Evolutionary conservation across 352 stramenopile genomes (phyloP), one percentile per base, ranked within the genome.

Genomic region (Phytophthora pseudosyringae): DNA sequence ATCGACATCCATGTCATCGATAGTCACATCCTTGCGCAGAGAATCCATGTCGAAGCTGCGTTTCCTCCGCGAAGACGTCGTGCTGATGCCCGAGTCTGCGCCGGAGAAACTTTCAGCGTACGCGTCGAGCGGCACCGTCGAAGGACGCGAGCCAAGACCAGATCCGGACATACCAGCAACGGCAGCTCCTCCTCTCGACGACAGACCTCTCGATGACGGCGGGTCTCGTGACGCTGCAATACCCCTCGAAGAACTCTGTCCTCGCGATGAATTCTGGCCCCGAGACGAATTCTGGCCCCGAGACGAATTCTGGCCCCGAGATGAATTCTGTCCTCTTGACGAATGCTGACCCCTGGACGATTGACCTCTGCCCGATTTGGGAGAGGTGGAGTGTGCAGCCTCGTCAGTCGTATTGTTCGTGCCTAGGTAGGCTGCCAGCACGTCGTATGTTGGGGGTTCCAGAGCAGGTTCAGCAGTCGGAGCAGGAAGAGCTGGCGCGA

Each of bases 371-470:
- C 33, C 41, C 18, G 61, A 72, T 28, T 60, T 64, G 11, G 71
- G 67, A 6, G 67, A 76, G 3, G 57, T 69, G 15, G 59, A 60
- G 51, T 72, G 56, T 12, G 38, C 47, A 15, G 66, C 38, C 36
- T 77, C 68, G n/a, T 69, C 57, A 16, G 40, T 33, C 10, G 58
- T 65, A 2, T 78, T 69, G 10, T 63, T 46, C 13, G 69, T 81
- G 5, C 69, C 73, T 32, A 81, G 59, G 40, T 81, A 81, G 2
- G 73, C 70, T 51, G 69, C 71, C 12, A 81, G 28, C 3, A 81
- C 70, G 40, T 81, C 73, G 60, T 81, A 81, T 3, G 66, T 72
- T 26, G 73, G 69, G 16, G 73, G 41, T 46, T 74, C 62, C 12
- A 39, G 47, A 26, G 52, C 40, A 41, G 56, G 69, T 46, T 67